Conservation (phyloP, 2,329 filamentous ascomycete species). For the Fusarium caatingaense region DNA sequence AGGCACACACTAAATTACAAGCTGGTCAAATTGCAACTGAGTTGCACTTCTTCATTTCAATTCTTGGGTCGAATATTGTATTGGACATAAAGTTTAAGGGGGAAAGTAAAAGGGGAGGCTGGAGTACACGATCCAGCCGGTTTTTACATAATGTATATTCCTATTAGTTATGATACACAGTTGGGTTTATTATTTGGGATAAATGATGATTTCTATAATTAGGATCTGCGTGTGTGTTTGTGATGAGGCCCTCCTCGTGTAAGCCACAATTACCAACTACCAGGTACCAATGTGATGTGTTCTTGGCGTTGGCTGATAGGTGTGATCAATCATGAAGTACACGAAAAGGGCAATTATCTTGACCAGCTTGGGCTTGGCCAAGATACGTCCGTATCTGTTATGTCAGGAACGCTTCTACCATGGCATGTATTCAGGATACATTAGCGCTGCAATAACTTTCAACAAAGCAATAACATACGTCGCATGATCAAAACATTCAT, state of each 20-base stretch:
- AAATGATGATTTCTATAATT: not conserved
- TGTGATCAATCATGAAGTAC: not conserved
- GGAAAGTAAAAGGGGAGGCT: not conserved
- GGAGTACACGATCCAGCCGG: slow-evolving; percentile 15
- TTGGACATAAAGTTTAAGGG: not conserved
- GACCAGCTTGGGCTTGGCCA: not conserved
- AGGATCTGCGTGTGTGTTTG: too few relatives aligned
- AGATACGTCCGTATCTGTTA: not conserved
- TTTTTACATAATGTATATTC: slow-evolving; percentile 27
- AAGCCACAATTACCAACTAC: not conserved
- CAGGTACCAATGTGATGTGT: not conserved
- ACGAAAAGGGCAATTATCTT: not conserved
- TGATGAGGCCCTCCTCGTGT: not conserved
- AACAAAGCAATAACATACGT: not conserved
- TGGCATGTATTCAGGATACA: not conserved
- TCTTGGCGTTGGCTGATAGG: not conserved
- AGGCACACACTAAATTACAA: slow-evolving; percentile 37
- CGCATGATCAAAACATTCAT: slow-evolving; percentile 11
- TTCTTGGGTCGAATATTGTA: not conserved
- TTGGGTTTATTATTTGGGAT: not conserved
- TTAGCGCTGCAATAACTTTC: not conserved
- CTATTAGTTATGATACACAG: not conserved
- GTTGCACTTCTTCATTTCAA: not conserved
- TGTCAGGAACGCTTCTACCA: not conserved
- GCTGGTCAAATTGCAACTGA: not conserved